Evolutionary conservation across 768 basidiomycete species (phyloP), one percentile per base, ranked within the genome.

Genomic region (Boletus pseudo-olivaceus): DNA sequence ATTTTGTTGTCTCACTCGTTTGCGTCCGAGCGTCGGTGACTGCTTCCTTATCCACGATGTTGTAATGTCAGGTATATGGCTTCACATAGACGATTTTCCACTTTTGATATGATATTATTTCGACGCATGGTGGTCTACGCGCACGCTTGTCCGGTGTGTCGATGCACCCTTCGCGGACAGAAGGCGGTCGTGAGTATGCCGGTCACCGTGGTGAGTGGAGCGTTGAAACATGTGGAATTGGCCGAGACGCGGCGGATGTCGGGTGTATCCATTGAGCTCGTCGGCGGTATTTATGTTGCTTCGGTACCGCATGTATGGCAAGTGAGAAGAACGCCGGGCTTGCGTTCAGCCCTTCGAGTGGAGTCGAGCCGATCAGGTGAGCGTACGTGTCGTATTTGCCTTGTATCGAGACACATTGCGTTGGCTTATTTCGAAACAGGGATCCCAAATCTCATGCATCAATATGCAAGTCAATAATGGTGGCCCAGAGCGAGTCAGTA

Each of bases 11-110:
- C 38, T n/a, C 34, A 32, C 14, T 47, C 39, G 38, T 42, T 44
- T 35, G 34, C 54, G 34, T 4, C 32, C 35, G 51, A 51, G 53
- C 40, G 60, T 59, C 53, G 26, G 44, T 50, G 61, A 59, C 53
- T 54, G 42, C 44, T 54, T 53, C 17, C 37, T 27, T 51, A 53
- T 47, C 35, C 56, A 49, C 45, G 45, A 54, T 64, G 63, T 64
- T 64, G 63, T 64, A 63, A 62, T 57, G 62, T 62, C 62, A 37
- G 54, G 26, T 60, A 38, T 60, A 58, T 64, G 63, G 37, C 47
- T 32, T 20, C 60, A 2, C 52, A 62, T 64, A 64, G 63, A 64
- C 63, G 17, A 9, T 47, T n/a, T 27, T 43, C 15, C 19, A n/a
- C 2, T 23, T 23, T 40, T 32, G 58, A 48, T 60, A 49, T 40